A percentile compares a stretch with the other conserved stretches of the same genome.
Evolutionary conservation across 345 rosid species (phyloP).

Genomic region (Heritiera fomes): DNA sequence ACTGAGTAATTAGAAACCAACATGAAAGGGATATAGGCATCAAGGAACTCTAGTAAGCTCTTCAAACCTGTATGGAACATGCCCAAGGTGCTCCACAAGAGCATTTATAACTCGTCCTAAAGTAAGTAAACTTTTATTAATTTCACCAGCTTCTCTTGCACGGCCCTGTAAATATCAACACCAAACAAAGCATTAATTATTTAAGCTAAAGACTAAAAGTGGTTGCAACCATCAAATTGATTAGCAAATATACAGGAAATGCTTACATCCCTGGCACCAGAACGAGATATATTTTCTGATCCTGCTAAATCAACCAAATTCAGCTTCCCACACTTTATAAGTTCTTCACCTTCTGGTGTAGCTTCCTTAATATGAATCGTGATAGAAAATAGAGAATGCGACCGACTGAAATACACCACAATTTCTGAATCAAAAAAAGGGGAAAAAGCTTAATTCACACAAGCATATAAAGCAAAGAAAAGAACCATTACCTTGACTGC

Average conservation of each 20-base stretch:
- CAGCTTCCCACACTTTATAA: conserved; percentile 96
- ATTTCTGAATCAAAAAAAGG: conserved; percentile 2
- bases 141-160: conserved; percentile 99
- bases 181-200: conserved; percentile 14
- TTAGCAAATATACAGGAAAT: not conserved
- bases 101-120: conserved; percentile 94
- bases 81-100: conserved; percentile 97
- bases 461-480: conserved; percentile 15
- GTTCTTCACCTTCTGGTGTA: conserved; percentile 99
- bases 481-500: conserved; percentile 78
- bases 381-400: conserved; percentile 95
- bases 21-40: conserved; percentile 7
- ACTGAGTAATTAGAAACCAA: conserved; percentile 13
- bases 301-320: conserved; percentile 99
- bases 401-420: conserved; percentile 67
- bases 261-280: conserved; percentile 97
- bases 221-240: not conserved
- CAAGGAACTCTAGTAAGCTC: conserved; percentile 3
- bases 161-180: conserved; percentile 57
- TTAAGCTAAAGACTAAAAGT: conserved; percentile 18
- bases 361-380: conserved; percentile 98
- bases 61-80: conserved; percentile 79
- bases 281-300: conserved; percentile 98
- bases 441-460: conserved; percentile 2
- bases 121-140: conserved; percentile 94